These are phyloP conservation scores for Candida sp. DNA, from an alignment of 1,139 yeast genomes.

Conservation along the genomic window DNA sequence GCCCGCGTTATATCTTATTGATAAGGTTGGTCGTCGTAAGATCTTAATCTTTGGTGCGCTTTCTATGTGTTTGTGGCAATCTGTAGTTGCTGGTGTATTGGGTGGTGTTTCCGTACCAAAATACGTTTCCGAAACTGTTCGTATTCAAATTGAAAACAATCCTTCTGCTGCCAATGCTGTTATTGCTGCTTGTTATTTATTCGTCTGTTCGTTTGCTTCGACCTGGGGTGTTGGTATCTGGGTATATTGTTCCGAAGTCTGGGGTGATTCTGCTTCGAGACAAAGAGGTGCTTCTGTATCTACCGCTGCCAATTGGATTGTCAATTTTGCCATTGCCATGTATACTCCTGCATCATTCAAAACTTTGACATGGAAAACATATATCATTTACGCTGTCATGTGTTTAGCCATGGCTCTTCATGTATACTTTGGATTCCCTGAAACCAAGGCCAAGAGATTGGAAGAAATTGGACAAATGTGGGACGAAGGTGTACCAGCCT, in stretches of 20 bases:
- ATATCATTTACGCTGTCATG: conserved; percentile 44
- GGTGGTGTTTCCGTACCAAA: conserved; percentile 43
- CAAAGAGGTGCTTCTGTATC: conserved; percentile 56
- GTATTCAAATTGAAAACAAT: conserved; percentile 29
- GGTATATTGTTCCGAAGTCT: conserved; percentile 56
- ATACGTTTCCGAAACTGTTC: conserved; percentile 41
- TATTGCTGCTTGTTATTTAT: conserved; percentile 58
- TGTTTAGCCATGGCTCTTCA: conserved; percentile 55
- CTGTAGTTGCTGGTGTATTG: conserved; percentile 38
- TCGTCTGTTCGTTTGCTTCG: conserved; percentile 51
- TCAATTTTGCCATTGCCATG: conserved; percentile 53
- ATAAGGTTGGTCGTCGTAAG: conserved; percentile 35
- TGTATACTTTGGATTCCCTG: conserved; percentile 66
- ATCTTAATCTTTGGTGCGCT: conserved; percentile 32
- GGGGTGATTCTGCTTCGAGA: conserved; percentile 53
- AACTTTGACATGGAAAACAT: conserved; percentile 47
- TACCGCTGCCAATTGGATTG: conserved; percentile 52
- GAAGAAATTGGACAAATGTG: conserved; percentile 65
- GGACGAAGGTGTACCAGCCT: conserved; percentile 56
- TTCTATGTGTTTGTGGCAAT: conserved; percentile 35
- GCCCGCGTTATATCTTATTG: conserved; percentile 37
- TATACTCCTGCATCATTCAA: conserved; percentile 47
- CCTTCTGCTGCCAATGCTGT: conserved; percentile 48
- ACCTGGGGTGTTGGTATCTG: conserved; percentile 63
- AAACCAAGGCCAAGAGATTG: conserved; percentile 60